These are phyloP conservation scores for Schizosaccharomyces osmophilus DNA, from an alignment of 805 yeast genomes.

Conservation along the genomic window DNA sequence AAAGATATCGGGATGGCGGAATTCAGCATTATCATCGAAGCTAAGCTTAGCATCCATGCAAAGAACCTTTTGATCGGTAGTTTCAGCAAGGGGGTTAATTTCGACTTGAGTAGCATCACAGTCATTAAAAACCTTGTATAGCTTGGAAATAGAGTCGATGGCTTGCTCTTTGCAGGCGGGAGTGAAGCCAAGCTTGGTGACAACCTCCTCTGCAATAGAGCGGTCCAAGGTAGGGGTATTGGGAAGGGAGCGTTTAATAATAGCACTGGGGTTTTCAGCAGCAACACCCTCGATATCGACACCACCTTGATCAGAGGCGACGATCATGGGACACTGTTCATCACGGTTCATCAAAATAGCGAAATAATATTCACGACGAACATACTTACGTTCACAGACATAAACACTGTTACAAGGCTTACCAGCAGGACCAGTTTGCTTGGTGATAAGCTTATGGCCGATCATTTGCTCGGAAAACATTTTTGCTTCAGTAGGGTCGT, in stretches of 20 bases:
- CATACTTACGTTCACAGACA: conserved; percentile 83
- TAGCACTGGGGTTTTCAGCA: conserved; percentile 66
- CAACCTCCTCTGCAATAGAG: conserved; percentile 48
- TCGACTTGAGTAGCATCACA: conserved; percentile 94
- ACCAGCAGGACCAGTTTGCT: conserved; percentile 94
- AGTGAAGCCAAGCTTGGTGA: conserved; percentile 62
- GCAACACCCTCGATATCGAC: conserved; percentile 99
- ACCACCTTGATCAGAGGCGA: conserved; percentile 96
- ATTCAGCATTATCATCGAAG: conserved; percentile 87
- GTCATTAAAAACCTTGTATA: conserved; percentile 72
- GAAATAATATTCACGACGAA: conserved; percentile 80
- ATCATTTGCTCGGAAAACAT: conserved; percentile 75
- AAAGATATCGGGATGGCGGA: conserved; percentile 85
- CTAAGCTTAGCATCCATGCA: conserved; percentile 99
- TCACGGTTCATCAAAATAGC: conserved; percentile 89
- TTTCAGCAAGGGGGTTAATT: conserved; percentile 92
- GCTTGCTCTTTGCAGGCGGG: conserved; percentile 58
- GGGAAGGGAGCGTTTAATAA: conserved; percentile 64
- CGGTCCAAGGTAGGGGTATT: conserved; percentile 60
- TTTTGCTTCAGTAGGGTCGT: conserved; percentile 50
- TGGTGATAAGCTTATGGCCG: conserved; percentile 79
- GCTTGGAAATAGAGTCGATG: conserved; percentile 60
- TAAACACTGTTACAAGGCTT: conserved; percentile 91
- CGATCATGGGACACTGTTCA: conserved; percentile 71
- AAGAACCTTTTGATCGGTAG: conserved; percentile 66